Conservation (phyloP, 345 rosid species). For the Psidium friedrichsthalianum region DNA sequence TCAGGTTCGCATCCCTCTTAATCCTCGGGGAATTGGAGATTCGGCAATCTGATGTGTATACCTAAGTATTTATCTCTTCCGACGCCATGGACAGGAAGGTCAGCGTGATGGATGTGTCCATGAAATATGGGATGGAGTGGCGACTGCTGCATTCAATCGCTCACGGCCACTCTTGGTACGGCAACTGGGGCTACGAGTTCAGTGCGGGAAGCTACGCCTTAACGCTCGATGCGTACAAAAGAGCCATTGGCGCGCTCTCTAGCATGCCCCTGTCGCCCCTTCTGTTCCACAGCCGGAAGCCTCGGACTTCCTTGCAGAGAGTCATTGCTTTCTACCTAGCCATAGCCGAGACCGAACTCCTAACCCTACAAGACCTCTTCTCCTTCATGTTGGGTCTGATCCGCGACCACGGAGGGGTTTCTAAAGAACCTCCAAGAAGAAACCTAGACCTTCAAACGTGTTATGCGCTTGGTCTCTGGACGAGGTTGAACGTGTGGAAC, state of each 20-base stretch:
- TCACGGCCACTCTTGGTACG: constrained; percentile 58
- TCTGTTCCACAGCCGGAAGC: constrained; percentile 29
- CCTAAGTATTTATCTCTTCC: not conserved
- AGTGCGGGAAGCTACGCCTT: constrained; percentile 53
- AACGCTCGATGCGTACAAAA: constrained; percentile 33
- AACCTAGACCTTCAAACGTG: not conserved
- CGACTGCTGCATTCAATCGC: constrained; percentile 50
- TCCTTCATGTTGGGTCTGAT: constrained; percentile 37
- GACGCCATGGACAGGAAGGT: constrained; percentile 24
- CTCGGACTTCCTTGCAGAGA: constrained; percentile 33
- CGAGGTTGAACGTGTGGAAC: constrained; percentile 43
- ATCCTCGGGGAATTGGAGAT: not conserved
- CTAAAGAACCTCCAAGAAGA: not conserved
- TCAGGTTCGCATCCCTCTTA: constrained; percentile 20
- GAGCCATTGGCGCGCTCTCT: constrained; percentile 35
- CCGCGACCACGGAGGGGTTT: not conserved
- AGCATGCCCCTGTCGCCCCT: constrained; percentile 27
- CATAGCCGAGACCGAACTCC: constrained; percentile 31
- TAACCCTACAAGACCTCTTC: constrained; percentile 47
- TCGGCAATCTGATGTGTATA: not conserved
- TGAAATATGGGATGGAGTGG: constrained; percentile 49
- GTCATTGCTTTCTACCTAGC: constrained; percentile 40
- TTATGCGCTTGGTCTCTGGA: constrained; percentile 40
- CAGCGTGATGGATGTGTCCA: constrained; percentile 69
- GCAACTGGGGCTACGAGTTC: constrained; percentile 60